These are phyloP conservation scores for Pichia sp. DNA, from an alignment of 1,139 yeast species.

Conservation along the genomic window DNA sequence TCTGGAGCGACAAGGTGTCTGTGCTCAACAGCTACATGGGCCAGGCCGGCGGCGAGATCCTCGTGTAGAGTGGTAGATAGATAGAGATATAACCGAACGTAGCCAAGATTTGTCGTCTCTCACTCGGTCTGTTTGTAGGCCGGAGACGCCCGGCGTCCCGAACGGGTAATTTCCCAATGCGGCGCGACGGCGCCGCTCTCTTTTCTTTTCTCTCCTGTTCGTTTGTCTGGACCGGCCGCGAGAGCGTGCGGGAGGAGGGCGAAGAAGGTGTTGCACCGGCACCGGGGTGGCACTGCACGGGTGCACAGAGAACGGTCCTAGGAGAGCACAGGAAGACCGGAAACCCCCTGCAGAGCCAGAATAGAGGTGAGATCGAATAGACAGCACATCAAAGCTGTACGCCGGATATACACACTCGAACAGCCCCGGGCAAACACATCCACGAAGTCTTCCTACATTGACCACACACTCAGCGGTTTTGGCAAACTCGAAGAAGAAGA, in stretches of 20 bases:
- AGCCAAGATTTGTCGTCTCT: no score
- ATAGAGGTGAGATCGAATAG: not conserved
- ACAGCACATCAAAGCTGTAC: not conserved
- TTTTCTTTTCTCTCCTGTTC: not conserved
- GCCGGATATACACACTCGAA: not conserved
- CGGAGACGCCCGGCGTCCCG: not conserved
- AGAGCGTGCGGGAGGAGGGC: not conserved
- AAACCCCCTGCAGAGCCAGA: not conserved
- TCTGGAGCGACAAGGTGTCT: slow-evolving; percentile 76
- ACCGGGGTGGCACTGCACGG: not conserved
- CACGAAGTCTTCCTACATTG: no score
- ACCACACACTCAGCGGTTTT: not conserved
- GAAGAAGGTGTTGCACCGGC: slow-evolving; percentile 1
- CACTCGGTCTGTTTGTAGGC: no score
- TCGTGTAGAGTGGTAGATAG: slow-evolving; percentile 39
- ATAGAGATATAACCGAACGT: not conserved
- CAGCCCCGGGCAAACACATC: no score
- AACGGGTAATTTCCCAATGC: not conserved
- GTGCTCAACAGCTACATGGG: slow-evolving; percentile 60
- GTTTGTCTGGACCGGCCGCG: not conserved
- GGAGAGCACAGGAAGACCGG: not conserved
- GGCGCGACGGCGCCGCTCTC: not conserved
- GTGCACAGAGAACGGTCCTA: not conserved
- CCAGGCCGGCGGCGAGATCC: slow-evolving; percentile 54
- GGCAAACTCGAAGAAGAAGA: not conserved